These are phyloP conservation scores for Spiraea crenata DNA, from an alignment of 331 rosid genomes.

Conservation along the genomic window DNA sequence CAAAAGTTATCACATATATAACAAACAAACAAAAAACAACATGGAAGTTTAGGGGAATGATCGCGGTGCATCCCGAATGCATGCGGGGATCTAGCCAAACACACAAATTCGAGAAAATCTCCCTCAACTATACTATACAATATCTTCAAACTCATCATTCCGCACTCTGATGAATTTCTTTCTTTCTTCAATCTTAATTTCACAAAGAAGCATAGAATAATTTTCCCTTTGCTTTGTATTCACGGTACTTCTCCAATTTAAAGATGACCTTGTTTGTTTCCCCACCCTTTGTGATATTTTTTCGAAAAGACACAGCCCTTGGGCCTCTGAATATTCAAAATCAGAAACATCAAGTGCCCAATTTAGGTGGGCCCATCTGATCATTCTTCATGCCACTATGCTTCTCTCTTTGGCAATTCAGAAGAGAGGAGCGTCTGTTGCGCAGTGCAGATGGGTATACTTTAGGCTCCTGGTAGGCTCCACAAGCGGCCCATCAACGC, in stretches of 20 bases:
- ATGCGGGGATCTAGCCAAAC: too few relatives aligned
- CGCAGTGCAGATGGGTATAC: conserved; percentile 22
- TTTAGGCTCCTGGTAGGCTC: conserved; percentile 32
- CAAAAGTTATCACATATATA: too few relatives aligned
- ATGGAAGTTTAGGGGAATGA: too few relatives aligned
- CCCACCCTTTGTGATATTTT: background rate
- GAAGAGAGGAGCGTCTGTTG: conserved; percentile 44
- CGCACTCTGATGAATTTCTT: too few relatives aligned
- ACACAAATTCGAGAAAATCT: too few relatives aligned
- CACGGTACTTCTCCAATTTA: background rate
- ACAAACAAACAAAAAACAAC: too few relatives aligned
- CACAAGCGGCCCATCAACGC: conserved; percentile 42
- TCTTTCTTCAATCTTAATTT: too few relatives aligned
- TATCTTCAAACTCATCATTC: too few relatives aligned
- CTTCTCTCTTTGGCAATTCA: conserved; percentile 22
- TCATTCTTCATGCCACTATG: background rate
- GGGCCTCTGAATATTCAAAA: background rate
- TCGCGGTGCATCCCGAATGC: too few relatives aligned
- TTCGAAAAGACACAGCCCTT: background rate
- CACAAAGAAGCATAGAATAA: too few relatives aligned
- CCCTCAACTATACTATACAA: too few relatives aligned
- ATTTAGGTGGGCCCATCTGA: background rate
- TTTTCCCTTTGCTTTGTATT: background rate
- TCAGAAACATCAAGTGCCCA: background rate
- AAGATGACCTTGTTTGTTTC: background rate